Percentiles rank a stretch among this genome's conserved stretches.
phyloP scores from a whole-genome alignment of 148 eudicot species.

The Tetragonia tetragonoides region DNA sequence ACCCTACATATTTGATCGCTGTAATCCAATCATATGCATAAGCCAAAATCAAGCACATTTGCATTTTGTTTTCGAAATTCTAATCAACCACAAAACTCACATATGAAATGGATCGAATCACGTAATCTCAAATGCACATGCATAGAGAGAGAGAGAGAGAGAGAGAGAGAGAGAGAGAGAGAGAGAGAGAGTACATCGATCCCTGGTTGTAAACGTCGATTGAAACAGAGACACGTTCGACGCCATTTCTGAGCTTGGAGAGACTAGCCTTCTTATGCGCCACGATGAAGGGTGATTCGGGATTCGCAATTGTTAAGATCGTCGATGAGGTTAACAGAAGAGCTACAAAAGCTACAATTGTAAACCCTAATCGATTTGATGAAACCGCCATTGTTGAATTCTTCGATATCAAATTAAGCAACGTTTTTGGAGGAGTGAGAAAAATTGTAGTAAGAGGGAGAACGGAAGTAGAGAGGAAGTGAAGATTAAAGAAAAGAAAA shows the following conservation, averaged over 20 bases:
- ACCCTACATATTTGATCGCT: neutral
- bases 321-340: constrained; percentile 18
- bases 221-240: constrained; percentile 41
- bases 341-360: constrained; percentile 4
- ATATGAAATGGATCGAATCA: neutral
- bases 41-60: neutral
- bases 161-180: neutral
- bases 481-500: neutral
- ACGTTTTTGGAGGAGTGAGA: neutral
- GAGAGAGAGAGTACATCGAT: constrained; percentile 34
- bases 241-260: constrained; percentile 37
- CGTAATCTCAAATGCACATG: neutral
- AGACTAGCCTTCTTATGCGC: constrained; percentile 54
- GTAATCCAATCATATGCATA: neutral
- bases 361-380: neutral
- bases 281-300: constrained; percentile 44
- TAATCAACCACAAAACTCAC: neutral
- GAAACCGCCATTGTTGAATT: constrained; percentile 27
- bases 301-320: constrained; percentile 19
- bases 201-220: constrained; percentile 51
- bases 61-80: neutral
- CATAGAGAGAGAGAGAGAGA: neutral
- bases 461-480: neutral
- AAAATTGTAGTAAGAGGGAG: neutral
- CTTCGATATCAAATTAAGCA: neutral